These are phyloP conservation scores for Telopea speciosissima DNA, from an alignment of 177 flowering plant species.

Conservation along the genomic window DNA sequence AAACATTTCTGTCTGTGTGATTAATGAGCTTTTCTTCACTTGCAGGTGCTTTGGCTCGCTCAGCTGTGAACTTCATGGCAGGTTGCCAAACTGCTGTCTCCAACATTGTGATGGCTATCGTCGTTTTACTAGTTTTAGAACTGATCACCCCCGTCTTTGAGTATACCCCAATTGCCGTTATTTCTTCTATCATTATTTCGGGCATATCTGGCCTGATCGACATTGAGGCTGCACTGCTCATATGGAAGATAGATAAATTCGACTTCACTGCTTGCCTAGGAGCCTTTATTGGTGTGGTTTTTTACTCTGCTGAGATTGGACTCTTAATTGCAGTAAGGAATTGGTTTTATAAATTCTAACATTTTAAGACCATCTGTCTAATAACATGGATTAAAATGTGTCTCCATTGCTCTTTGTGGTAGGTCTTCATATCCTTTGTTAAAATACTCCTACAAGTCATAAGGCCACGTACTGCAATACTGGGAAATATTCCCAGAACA, in stretches of 20 bases:
- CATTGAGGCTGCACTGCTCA: constrained; percentile 54
- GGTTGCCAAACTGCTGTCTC: constrained; percentile 22
- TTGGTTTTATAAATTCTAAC: too few species aligned
- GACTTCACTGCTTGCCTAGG: constrained; percentile 93
- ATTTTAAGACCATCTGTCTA: too few species aligned
- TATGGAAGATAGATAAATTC: constrained; percentile 84
- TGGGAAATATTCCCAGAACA: constrained; percentile 74
- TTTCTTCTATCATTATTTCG: constrained; percentile 75
- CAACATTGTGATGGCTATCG: too few species aligned
- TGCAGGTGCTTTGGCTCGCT: constrained; percentile 37
- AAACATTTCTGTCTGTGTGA: too few species aligned
- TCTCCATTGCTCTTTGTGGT: background rate
- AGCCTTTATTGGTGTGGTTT: constrained; percentile 87
- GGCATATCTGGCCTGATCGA: constrained; percentile 77
- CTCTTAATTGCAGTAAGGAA: constrained; percentile 17
- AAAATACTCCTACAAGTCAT: constrained; percentile 33
- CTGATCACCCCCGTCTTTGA: constrained; percentile 72
- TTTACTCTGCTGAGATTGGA: constrained; percentile 76
- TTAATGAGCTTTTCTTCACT: background rate
- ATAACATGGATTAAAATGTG: too few species aligned
- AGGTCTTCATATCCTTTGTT: constrained; percentile 52
- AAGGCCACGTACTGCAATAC: constrained; percentile 72
- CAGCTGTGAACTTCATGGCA: constrained; percentile 67
- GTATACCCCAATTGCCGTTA: constrained; percentile 91
- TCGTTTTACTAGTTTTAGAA: too few species aligned